phyloP scores from a whole-genome alignment of 306 rosid species.

The Cicer cuneatum region DNA sequence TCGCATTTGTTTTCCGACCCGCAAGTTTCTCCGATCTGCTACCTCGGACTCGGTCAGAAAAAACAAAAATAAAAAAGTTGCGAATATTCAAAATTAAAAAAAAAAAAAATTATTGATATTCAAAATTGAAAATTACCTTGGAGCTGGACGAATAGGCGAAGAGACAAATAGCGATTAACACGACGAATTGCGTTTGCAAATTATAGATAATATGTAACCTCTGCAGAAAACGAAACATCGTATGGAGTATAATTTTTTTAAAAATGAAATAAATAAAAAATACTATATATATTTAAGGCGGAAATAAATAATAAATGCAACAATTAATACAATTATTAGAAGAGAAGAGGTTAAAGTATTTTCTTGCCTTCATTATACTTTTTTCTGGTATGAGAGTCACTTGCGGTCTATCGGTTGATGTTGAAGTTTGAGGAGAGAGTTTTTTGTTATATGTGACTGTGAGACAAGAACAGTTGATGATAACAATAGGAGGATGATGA shows the following conservation, averaged over 20 bases:
- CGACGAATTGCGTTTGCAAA: slow-evolving; percentile 48
- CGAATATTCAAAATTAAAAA: background rate
- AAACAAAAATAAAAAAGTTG: background rate
- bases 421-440: background rate
- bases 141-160: slow-evolving; percentile 56
- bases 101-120: background rate
- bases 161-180: slow-evolving; percentile 61
- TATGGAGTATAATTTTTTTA: background rate
- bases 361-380: slow-evolving; percentile 52
- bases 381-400: too few relatives aligned
- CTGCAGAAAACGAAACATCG: slow-evolving; percentile 49
- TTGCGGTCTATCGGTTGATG: too few relatives aligned
- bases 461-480: background rate
- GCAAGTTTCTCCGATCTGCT: slow-evolving; percentile 96
- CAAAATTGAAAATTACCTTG: slow-evolving; percentile 53
- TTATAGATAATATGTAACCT: slow-evolving; percentile 15
- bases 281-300: background rate
- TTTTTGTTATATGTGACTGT: background rate
- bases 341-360: too few relatives aligned
- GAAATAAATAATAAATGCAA: slow-evolving; percentile 3
- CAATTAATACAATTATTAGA: too few relatives aligned
- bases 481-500: slow-evolving; percentile 9
- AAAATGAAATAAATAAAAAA: background rate
- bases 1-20: slow-evolving; percentile 61
- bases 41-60: slow-evolving; percentile 40